phyloP scores from a whole-genome alignment of 345 rosid species.

The Pseudoturritis turrita region DNA sequence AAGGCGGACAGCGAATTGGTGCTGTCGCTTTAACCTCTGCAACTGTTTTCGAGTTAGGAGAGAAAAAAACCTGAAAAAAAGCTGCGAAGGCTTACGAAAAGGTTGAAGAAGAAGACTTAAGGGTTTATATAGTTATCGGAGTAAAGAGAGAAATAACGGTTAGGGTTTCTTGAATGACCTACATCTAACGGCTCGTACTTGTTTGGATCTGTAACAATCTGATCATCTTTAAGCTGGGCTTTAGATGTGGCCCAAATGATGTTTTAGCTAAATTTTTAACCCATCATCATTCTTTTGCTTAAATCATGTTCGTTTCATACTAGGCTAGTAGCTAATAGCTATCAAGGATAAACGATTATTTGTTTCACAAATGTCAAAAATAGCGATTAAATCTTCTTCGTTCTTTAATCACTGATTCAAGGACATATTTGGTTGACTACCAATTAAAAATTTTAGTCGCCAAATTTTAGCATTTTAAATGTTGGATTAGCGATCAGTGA shows the following conservation, averaged over 20 bases:
- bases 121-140: slow-evolving; percentile 19
- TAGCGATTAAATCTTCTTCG: no score
- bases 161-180: slow-evolving; percentile 31
- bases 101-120: neutral
- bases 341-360: no score
- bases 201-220: neutral
- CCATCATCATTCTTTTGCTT: no score
- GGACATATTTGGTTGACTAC: no score
- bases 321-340: no score
- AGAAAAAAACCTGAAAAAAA: neutral
- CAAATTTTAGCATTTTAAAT: no score
- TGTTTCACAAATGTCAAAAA: no score
- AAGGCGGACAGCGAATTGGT: slow-evolving; percentile 34
- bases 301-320: no score
- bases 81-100: neutral
- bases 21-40: slow-evolving; percentile 39
- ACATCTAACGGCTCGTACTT: slow-evolving; percentile 48
- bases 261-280: no score
- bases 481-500: no score
- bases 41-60: neutral
- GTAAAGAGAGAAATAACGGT: neutral
- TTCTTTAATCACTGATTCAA: no score
- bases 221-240: neutral
- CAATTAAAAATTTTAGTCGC: no score
- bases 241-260: neutral